A percentile compares a stretch with the other conserved stretches of the same genome.
These are phyloP conservation scores for Pisolithus marmoratus DNA, from an alignment of 768 basidiomycete genomes.

Conservation along the genomic window DNA sequence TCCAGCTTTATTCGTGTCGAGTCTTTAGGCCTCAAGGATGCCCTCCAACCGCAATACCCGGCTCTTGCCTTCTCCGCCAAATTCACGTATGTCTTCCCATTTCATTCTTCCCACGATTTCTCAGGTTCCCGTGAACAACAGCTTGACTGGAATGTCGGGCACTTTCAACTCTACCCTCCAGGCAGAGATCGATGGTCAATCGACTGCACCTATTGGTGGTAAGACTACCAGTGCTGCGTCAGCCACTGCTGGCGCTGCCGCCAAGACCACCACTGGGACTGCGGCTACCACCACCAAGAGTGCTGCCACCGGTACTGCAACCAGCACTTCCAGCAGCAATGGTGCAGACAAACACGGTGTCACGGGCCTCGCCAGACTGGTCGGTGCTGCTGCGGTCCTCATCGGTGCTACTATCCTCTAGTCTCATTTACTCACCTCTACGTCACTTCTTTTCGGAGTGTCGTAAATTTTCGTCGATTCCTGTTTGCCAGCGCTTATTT, in stretches of 20 bases:
- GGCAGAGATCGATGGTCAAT: slow-evolving; percentile 55
- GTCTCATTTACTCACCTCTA: neutral
- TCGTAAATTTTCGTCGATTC: no score
- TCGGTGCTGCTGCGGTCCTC: slow-evolving; percentile 17
- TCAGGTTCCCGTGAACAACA: slow-evolving; percentile 20
- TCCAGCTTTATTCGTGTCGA: slow-evolving; percentile 74
- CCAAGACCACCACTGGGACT: neutral
- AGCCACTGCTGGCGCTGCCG: slow-evolving; percentile 1
- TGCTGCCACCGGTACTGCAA: slow-evolving; percentile 13
- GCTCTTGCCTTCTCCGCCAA: slow-evolving; percentile 73
- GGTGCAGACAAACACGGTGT: slow-evolving; percentile 21
- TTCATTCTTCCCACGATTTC: neutral
- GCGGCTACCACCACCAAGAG: neutral
- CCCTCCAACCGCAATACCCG: slow-evolving; percentile 46
- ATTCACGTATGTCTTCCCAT: slow-evolving; percentile 52
- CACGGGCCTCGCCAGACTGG: slow-evolving; percentile 13
- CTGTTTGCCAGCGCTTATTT: no score
- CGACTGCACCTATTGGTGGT: slow-evolving; percentile 50
- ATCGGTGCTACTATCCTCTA: slow-evolving; percentile 18
- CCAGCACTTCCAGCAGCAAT: slow-evolving; percentile 7
- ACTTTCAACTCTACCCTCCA: slow-evolving; percentile 51
- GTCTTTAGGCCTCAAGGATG: slow-evolving; percentile 49
- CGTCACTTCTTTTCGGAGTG: neutral
- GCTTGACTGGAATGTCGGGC: slow-evolving; percentile 68
- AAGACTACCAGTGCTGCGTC: slow-evolving; percentile 25